These are phyloP conservation scores for Myxozyma udenii DNA, from an alignment of 805 yeast species.

Conservation along the genomic window DNA sequence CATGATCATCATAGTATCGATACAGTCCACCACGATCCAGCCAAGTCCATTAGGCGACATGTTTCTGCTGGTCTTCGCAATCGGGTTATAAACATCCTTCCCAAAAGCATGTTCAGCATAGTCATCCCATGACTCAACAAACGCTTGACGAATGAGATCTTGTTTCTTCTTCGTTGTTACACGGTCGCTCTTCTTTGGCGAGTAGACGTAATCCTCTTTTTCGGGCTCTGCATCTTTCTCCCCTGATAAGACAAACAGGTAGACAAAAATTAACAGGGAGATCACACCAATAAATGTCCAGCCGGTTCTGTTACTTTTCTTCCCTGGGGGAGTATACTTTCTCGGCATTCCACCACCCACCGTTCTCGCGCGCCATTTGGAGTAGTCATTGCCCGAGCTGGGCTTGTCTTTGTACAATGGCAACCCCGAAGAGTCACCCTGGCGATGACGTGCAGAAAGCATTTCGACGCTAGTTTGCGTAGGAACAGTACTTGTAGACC, in stretches of 20 bases:
- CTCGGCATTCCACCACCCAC: too few relatives aligned
- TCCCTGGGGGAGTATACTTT: too few relatives aligned
- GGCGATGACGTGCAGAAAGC: neutral
- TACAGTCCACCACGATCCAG: conserved; percentile 86
- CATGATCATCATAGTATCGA: conserved; percentile 82
- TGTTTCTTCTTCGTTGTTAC: conserved; percentile 34
- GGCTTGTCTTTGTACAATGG: conserved; percentile 59
- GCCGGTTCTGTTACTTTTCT: neutral
- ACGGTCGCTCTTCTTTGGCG: neutral
- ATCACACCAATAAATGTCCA: neutral
- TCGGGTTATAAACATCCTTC: conserved; percentile 69
- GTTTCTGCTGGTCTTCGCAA: conserved; percentile 58
- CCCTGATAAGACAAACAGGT: neutral
- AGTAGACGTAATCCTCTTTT: too few relatives aligned
- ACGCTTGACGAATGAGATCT: conserved; percentile 60
- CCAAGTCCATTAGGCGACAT: conserved; percentile 84
- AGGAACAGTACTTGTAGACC: too few relatives aligned
- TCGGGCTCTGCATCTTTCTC: neutral
- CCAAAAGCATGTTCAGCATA: conserved; percentile 83
- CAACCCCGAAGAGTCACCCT: conserved; percentile 32
- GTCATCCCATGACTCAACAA: conserved; percentile 72
- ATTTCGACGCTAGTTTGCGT: too few relatives aligned
- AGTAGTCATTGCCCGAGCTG: neutral
- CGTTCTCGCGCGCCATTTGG: neutral
- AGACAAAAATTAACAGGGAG: neutral